phyloP scores from a whole-genome alignment of 306 rosid genomes.

The Dalbergia cultrata region DNA sequence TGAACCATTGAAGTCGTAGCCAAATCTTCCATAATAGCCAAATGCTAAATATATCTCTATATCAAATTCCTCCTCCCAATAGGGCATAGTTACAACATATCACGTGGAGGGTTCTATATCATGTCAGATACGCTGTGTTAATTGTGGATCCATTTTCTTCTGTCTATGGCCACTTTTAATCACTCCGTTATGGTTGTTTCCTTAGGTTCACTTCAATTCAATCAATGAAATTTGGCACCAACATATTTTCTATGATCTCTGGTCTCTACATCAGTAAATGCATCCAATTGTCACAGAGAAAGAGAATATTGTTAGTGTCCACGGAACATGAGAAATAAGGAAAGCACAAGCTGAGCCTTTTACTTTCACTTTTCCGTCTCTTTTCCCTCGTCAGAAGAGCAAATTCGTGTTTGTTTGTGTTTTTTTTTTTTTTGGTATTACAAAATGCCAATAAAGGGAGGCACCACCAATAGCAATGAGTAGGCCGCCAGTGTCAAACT shows the following conservation, averaged over 20 bases:
- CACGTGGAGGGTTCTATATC: background rate
- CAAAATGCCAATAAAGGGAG: too few species aligned
- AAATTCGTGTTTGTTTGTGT: too few species aligned
- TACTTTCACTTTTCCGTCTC: background rate
- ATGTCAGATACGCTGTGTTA: background rate
- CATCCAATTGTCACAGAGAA: background rate
- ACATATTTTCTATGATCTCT: constrained; percentile 20
- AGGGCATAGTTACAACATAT: constrained; percentile 8
- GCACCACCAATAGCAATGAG: too few species aligned
- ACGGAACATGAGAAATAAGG: background rate
- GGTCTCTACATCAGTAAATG: constrained; percentile 42
- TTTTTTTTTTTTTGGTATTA: too few species aligned
- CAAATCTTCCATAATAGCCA: constrained; percentile 11
- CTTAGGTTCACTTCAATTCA: too few species aligned
- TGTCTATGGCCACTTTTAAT: too few species aligned
- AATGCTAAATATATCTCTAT: background rate
- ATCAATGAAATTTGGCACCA: background rate
- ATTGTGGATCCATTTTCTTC: background rate
- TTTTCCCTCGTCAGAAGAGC: too few species aligned
- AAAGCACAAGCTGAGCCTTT: background rate
- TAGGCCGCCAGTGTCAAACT: too few species aligned
- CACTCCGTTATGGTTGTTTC: too few species aligned
- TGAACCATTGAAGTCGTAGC: background rate
- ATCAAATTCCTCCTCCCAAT: background rate
- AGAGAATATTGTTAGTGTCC: constrained; percentile 1